Evolutionary conservation across 768 basidiomycete species (phyloP).

Genomic region (Boletus sp.): DNA sequence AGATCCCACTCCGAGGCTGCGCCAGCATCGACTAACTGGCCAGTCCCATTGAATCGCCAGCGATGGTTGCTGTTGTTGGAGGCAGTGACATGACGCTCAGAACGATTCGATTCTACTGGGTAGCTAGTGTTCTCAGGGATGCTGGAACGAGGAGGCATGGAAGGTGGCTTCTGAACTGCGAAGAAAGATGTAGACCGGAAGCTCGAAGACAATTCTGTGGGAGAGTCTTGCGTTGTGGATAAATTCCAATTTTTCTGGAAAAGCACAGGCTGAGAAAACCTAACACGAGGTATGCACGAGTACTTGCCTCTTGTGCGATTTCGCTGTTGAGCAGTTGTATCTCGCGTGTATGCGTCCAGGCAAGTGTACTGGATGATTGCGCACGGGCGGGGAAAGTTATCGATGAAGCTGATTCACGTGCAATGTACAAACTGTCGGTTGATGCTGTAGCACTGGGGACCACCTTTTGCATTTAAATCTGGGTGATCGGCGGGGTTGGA

Average conservation of each 20-base stretch:
- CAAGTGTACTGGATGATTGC: slow-evolving; percentile 35
- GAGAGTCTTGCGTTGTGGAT: slow-evolving; percentile 39
- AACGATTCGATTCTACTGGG: slow-evolving; percentile 24
- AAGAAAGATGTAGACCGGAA: slow-evolving; percentile 32
- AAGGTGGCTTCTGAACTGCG: slow-evolving; percentile 38
- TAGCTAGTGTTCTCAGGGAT: slow-evolving; percentile 22
- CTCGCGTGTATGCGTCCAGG: slow-evolving; percentile 53
- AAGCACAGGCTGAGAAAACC: slow-evolving; percentile 14
- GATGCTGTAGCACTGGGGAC: slow-evolving; percentile 55
- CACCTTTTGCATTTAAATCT: slow-evolving; percentile 71
- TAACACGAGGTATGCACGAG: slow-evolving; percentile 27
- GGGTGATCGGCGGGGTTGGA: slow-evolving; percentile 28
- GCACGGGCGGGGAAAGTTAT: slow-evolving; percentile 30
- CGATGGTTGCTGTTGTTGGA: slow-evolving; percentile 41
- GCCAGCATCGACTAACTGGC: slow-evolving; percentile 58
- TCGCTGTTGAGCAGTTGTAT: slow-evolving; percentile 32
- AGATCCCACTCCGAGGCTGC: slow-evolving; percentile 65
- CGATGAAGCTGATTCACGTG: slow-evolving; percentile 36
- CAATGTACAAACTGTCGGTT: slow-evolving; percentile 34
- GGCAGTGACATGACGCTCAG: slow-evolving; percentile 40
- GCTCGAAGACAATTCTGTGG: slow-evolving; percentile 34
- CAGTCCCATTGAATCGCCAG: slow-evolving; percentile 65
- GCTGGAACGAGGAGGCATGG: slow-evolving; percentile 50
- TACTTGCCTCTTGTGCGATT: slow-evolving; percentile 46
- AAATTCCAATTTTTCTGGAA: slow-evolving; percentile 48